Conservation (phyloP, 352 stramenopile species). For the Phytophthora colocasiae region DNA sequence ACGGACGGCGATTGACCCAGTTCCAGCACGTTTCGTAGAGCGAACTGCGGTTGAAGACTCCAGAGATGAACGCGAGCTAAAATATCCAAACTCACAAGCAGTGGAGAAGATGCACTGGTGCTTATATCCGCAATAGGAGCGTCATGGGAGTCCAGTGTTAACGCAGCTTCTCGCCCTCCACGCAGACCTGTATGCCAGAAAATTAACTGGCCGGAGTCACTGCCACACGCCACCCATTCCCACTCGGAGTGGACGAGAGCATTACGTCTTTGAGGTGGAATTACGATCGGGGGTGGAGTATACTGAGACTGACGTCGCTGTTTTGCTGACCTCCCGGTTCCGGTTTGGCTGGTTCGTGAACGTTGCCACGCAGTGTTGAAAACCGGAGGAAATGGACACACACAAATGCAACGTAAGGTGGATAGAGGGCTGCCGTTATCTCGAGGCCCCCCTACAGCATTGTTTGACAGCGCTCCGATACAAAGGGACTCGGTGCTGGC, state of each 20-base stretch:
- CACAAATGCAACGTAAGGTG: slow-evolving; percentile 43
- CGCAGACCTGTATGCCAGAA: slow-evolving; percentile 74
- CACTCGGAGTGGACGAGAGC: slow-evolving; percentile 54
- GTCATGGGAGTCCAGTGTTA: slow-evolving; percentile 67
- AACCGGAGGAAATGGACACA: slow-evolving; percentile 67
- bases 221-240: slow-evolving; percentile 74
- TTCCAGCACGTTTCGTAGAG: slow-evolving; percentile 56
- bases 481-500: slow-evolving; percentile 1
- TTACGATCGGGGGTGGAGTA: slow-evolving; percentile 1
- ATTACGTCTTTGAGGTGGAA: slow-evolving; percentile 30
- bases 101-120: slow-evolving; percentile 49
- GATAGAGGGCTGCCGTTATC: background rate
- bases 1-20: slow-evolving; percentile 57
- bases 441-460: slow-evolving; percentile 1
- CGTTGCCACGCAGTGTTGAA: slow-evolving; percentile 51
- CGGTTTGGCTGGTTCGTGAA: slow-evolving; percentile 33
- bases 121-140: slow-evolving; percentile 48
- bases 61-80: slow-evolving; percentile 56
- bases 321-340: slow-evolving; percentile 24
- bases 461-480: slow-evolving; percentile 1
- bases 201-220: slow-evolving; percentile 66
- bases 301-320: slow-evolving; percentile 25
- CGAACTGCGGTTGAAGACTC: slow-evolving; percentile 66
- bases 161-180: slow-evolving; percentile 36
- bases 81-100: slow-evolving; percentile 66